Evolutionary conservation across 345 rosid species (phyloP), one percentile per base, ranked within the genome.

Genomic region (Toxicodendron radicans): DNA sequence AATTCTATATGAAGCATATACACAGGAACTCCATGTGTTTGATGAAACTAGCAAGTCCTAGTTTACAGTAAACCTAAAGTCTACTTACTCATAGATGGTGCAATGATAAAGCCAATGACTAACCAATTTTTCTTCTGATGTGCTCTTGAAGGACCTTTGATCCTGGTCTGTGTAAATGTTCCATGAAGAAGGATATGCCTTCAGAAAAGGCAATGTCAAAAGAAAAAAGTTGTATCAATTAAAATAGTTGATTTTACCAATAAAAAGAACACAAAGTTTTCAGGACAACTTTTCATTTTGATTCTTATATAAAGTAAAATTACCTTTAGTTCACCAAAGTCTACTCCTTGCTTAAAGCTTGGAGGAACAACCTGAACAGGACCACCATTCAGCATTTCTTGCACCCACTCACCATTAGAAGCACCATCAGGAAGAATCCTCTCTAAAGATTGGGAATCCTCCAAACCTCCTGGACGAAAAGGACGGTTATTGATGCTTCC

Each of bases 401-500:
- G 83, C 54, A 90, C 87, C 99, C 99, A 95, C 64, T 87, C 88
- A 70, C 99, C 95, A 83, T 82, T 86, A 63, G 81, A 70, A 64
- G 89, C 95, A 71, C 94, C 97, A 51, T 85, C 87, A 67, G 97
- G 95, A 67, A 92, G 78, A 75, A 78, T 38, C 82, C 92, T 92
- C 67, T 86, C 89, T 12, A 77, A 66, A 75, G 91, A 79, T 64
- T 81, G 88, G 68, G 95, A 75, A 77, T 88, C 89, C 41, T 91
- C 97, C 73, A 95, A 82, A 43, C 99, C 99, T 74, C 99, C 99
- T 14, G 99, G 99, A 57, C 89, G 90, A 77, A 95, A 95, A 76
- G 99, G 99, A 33, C 95, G 98, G 80, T 85, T 92, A 76, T 79
- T 89, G 79, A 86, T 85, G 85, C 98, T 92, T 86, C 98, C 98